These are phyloP conservation scores for Aspergillus sp. DNA, from an alignment of 2,329 filamentous ascomycete genomes.

Conservation along the genomic window DNA sequence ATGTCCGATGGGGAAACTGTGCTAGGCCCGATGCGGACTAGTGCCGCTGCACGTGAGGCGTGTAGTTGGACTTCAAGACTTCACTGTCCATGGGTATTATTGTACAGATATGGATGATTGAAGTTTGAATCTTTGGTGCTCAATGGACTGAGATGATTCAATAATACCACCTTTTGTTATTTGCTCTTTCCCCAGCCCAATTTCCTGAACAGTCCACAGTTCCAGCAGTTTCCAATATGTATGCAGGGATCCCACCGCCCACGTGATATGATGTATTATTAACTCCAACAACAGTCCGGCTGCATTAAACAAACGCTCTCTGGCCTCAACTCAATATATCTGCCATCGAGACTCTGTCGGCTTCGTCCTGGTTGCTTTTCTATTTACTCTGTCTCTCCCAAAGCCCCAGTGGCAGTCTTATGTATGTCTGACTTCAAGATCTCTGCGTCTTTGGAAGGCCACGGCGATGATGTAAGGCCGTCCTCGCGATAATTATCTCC, in stretches of 20 bases:
- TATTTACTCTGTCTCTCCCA: not conserved
- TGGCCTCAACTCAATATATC: not conserved
- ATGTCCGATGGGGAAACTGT: not conserved
- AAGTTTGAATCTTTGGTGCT: no score
- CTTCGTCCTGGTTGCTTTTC: not conserved
- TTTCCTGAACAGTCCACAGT: not conserved
- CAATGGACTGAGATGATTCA: no score
- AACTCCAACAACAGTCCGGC: constrained; percentile 1
- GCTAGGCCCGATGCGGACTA: constrained; percentile 1
- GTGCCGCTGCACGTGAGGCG: not conserved
- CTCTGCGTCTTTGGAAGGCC: constrained; percentile 78
- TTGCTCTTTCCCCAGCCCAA: no score
- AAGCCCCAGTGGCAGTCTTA: constrained; percentile 11
- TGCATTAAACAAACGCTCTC: not conserved
- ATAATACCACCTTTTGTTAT: no score
- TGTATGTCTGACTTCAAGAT: constrained; percentile 81
- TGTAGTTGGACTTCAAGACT: not conserved
- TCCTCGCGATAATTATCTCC: no score
- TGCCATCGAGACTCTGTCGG: not conserved
- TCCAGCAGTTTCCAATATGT: constrained; percentile 11
- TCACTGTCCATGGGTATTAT: not conserved
- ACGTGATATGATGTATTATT: constrained; percentile 25
- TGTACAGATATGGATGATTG: no score
- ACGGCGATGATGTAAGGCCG: constrained; percentile 78
- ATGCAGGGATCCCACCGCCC: constrained; percentile 17